Evolutionary conservation across 148 eudicot genomes (phyloP).

Genomic region (Linanthus parryae): DNA sequence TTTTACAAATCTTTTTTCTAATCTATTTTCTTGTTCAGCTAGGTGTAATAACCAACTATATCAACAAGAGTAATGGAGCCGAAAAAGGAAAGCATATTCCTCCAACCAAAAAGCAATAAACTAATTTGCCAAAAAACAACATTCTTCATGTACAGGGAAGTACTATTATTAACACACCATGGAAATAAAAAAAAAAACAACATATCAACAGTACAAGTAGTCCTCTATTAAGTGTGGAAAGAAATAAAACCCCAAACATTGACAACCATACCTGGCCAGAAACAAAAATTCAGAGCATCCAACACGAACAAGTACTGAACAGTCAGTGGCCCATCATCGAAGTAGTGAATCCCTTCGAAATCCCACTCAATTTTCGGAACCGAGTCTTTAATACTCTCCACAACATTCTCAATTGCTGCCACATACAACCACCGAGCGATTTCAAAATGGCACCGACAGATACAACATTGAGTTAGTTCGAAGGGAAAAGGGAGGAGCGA

Average conservation of each 20-base stretch:
- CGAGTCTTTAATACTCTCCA: constrained; percentile 46
- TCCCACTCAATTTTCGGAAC: constrained; percentile 79
- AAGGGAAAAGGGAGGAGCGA: neutral
- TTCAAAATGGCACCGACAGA: no score
- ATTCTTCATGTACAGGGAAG: no score
- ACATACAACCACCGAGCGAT: constrained; percentile 4
- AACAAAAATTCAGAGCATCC: constrained; percentile 73
- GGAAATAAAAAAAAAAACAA: neutral
- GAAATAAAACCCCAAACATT: neutral
- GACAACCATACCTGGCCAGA: constrained; percentile 56
- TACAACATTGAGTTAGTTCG: neutral
- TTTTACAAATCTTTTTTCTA: no score
- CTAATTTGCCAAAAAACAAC: no score
- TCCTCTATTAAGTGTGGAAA: no score
- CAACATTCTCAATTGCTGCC: constrained; percentile 77
- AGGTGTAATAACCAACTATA: no score
- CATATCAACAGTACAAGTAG: no score
- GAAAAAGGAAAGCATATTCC: no score
- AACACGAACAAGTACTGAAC: constrained; percentile 71
- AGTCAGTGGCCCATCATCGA: constrained; percentile 56
- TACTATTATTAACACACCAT: neutral
- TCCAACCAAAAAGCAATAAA: no score
- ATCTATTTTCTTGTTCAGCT: no score
- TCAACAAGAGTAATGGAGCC: no score
- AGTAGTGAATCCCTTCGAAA: constrained; percentile 84